These are phyloP conservation scores for Ascochyta lentis DNA, from an alignment of 2,329 filamentous ascomycete species.

Conservation along the genomic window DNA sequence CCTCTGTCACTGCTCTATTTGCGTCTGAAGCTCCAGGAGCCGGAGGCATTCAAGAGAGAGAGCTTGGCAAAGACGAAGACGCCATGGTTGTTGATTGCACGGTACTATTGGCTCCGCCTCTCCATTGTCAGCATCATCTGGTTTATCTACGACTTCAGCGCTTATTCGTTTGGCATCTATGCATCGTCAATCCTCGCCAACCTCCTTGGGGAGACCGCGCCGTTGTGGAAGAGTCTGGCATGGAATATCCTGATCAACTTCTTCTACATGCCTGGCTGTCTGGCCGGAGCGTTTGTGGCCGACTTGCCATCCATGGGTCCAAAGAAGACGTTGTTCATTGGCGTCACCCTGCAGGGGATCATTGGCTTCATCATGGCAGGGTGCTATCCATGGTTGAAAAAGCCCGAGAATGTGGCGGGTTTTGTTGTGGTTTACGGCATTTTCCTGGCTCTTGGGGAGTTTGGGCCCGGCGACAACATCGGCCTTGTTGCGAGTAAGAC, in stretches of 20 bases:
- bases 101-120: constrained; percentile 63
- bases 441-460: constrained; percentile 77
- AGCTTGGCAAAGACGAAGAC: constrained; percentile 55
- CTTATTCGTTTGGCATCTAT: constrained; percentile 87
- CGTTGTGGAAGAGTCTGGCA: constrained; percentile 79
- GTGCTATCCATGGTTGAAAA: constrained; percentile 73
- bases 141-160: constrained; percentile 72
- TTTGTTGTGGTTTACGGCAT: constrained; percentile 83
- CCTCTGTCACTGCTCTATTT: constrained; percentile 65
- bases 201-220: constrained; percentile 64
- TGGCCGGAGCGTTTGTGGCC: constrained; percentile 76
- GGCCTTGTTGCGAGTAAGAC: constrained; percentile 87
- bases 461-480: constrained; percentile 91
- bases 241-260: constrained; percentile 90
- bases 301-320: constrained; percentile 75
- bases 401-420: constrained; percentile 70
- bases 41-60: constrained; percentile 60
- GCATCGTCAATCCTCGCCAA: constrained; percentile 74
- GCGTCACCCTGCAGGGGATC: constrained; percentile 74
- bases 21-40: constrained; percentile 60
- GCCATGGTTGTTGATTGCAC: constrained; percentile 53
- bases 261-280: constrained; percentile 85
- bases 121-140: constrained; percentile 62
- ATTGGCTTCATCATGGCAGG: constrained; percentile 91
- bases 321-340: constrained; percentile 72